Conservation (phyloP, 1,139 yeast genomes). For the Geotrichum fermentans region DNA sequence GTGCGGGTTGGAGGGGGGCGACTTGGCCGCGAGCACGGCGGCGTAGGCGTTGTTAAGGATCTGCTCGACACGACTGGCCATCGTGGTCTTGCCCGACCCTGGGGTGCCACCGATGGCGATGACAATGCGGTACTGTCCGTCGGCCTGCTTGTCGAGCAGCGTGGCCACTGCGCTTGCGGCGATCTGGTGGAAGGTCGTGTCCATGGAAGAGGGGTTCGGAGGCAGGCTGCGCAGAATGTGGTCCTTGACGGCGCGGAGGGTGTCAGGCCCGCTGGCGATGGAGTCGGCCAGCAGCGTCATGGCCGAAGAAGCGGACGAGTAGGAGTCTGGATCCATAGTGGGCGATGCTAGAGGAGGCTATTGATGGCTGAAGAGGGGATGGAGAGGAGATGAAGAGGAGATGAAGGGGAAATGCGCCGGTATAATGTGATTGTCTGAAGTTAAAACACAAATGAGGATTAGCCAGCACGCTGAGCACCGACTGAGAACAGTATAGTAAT, state of each 20-base stretch:
- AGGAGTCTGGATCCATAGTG: neutral
- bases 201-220: neutral
- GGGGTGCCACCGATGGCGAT: constrained; percentile 70
- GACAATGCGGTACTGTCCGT: constrained; percentile 39
- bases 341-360: neutral
- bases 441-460: no score
- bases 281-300: neutral
- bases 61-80: constrained; percentile 45
- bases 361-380: neutral
- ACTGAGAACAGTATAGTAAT: no score
- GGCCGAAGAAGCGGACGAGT: constrained; percentile 2
- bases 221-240: neutral
- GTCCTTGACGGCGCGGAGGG: neutral
- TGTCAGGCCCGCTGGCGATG: neutral
- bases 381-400: neutral
- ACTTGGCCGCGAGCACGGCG: neutral
- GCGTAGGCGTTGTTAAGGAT: constrained; percentile 4
- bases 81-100: constrained; percentile 78
- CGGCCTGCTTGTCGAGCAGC: neutral
- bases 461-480: no score
- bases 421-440: no score
- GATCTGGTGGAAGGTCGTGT: neutral
- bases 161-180: neutral
- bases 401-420: no score
- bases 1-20: neutral